A percentile compares a stretch with the other conserved stretches of the same genome.
Conservation (phyloP, 2,329 filamentous ascomycete species). For the Alternaria angustiovoidea region DNA sequence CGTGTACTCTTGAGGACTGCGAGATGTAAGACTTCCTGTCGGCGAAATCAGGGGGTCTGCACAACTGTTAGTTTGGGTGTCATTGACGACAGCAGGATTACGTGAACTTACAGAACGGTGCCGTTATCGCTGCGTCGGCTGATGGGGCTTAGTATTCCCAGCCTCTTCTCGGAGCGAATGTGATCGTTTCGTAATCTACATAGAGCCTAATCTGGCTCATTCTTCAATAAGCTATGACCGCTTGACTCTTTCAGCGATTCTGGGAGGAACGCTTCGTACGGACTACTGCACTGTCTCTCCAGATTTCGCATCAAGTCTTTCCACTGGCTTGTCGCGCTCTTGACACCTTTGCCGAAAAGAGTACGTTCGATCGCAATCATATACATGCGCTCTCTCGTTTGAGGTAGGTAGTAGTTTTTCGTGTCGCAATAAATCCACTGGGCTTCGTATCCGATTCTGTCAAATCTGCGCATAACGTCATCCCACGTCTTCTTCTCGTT, state of each 20-base stretch:
- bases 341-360: constrained; percentile 22
- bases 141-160: constrained; percentile 66
- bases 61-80: constrained; percentile 1
- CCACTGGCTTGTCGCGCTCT: constrained; percentile 52
- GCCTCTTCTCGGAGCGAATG: constrained; percentile 58
- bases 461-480: constrained; percentile 56
- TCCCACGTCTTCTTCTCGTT: constrained; percentile 64
- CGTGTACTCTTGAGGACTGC: constrained; percentile 68
- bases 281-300: constrained; percentile 66
- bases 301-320: constrained; percentile 56
- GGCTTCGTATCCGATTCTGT: constrained; percentile 64
- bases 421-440: constrained; percentile 65
- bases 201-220: constrained; percentile 60
- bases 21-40: constrained; percentile 60
- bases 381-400: constrained; percentile 62
- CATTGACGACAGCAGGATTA: not conserved
- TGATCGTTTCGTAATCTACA: constrained; percentile 68
- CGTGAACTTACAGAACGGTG: constrained; percentile 44
- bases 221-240: constrained; percentile 36
- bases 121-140: constrained; percentile 68
- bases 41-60: constrained; percentile 63
- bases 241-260: constrained; percentile 61
- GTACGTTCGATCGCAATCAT: constrained; percentile 55
- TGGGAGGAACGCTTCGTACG: constrained; percentile 69
- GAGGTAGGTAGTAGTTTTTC: constrained; percentile 77